phyloP scores from a whole-genome alignment of 176 grass and related monocot species.

The Aegilops bicornis region DNA sequence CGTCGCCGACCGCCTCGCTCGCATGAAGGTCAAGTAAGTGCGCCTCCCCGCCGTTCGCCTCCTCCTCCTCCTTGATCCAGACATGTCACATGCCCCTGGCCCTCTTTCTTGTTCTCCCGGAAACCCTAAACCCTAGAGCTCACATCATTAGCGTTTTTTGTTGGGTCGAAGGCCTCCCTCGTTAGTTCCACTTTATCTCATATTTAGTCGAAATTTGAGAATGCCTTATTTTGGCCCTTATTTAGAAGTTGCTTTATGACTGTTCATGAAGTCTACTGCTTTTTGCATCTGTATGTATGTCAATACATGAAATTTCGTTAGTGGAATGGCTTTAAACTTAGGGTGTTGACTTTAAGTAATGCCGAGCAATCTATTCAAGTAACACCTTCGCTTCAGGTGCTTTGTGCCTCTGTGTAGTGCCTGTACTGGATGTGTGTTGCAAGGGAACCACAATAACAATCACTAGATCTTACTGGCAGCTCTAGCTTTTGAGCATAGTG shows the following conservation, averaged over 20 bases:
- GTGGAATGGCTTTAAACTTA: background rate
- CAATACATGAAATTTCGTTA: background rate
- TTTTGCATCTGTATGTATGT: background rate
- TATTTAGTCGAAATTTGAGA: background rate
- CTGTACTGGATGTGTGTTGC: background rate
- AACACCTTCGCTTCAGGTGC: background rate
- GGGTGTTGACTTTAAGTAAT: background rate
- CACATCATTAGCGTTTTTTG: background rate
- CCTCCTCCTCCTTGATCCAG: background rate
- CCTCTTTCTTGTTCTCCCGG: background rate
- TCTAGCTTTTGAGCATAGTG: background rate
- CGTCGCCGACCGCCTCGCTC: slow-evolving; percentile 93
- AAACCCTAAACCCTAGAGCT: slow-evolving; percentile 35
- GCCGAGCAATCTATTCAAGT: background rate
- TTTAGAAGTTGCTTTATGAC: background rate
- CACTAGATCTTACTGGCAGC: background rate
- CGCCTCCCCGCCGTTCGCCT: background rate
- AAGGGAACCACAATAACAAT: background rate
- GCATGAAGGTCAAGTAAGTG: slow-evolving; percentile 97
- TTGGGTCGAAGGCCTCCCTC: background rate
- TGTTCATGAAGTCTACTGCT: background rate
- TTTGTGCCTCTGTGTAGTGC: background rate
- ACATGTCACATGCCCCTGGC: background rate
- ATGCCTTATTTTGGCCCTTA: background rate
- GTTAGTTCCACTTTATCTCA: background rate